Percentiles rank a stretch among this genome's conserved stretches.
Evolutionary conservation across 768 basidiomycete genomes (phyloP).

Genomic region (Tremella fuciformis): DNA sequence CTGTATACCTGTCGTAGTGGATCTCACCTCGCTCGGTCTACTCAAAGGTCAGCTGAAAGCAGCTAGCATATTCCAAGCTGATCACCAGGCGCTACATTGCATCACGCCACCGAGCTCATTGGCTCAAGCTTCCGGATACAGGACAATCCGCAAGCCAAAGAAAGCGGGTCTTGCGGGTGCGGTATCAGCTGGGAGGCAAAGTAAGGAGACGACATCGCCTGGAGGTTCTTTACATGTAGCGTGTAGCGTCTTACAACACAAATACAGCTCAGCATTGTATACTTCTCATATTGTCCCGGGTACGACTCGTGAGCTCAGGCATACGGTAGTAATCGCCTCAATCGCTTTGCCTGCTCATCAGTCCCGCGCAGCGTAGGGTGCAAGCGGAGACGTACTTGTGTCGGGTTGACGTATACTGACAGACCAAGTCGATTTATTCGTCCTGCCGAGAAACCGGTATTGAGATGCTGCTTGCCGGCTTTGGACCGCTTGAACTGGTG

Average conservation of each 20-base stretch:
- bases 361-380: not conserved
- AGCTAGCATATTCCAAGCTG: not conserved
- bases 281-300: constrained; percentile 1
- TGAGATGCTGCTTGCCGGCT: constrained; percentile 49
- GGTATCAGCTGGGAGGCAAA: constrained; percentile 91
- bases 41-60: constrained; percentile 60
- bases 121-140: constrained; percentile 80
- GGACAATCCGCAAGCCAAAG: constrained; percentile 80
- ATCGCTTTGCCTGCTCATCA: constrained; percentile 3
- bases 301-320: not conserved
- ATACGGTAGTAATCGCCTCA: not conserved
- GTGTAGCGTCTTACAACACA: constrained; percentile 19
- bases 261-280: not conserved
- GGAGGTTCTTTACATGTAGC: not conserved
- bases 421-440: constrained; percentile 49
- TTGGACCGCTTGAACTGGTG: constrained; percentile 49
- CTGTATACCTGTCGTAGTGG: constrained; percentile 63
- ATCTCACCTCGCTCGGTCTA: constrained; percentile 77
- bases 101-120: constrained; percentile 91
- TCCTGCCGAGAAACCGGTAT: constrained; percentile 44
- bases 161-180: constrained; percentile 87
- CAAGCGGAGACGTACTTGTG: constrained; percentile 33
- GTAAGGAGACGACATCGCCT: not conserved
- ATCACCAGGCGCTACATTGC: constrained; percentile 65
- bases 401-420: constrained; percentile 46